These are phyloP conservation scores for Penicillium sp. DNA, from an alignment of 2,329 filamentous ascomycete species.

Conservation along the genomic window DNA sequence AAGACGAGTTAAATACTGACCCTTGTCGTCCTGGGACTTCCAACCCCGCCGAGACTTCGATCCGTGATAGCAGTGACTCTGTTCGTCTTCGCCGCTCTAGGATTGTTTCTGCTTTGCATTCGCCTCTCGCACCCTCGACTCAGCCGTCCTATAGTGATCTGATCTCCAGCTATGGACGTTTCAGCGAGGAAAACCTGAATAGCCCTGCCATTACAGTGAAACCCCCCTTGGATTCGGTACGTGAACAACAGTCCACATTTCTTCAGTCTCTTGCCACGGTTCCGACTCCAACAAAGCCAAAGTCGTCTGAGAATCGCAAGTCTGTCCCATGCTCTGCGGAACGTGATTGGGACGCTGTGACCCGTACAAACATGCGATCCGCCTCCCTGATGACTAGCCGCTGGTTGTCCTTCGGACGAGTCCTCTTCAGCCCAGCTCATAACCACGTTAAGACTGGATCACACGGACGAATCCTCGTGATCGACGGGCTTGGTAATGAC, in stretches of 20 bases:
- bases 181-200: constrained; percentile 23
- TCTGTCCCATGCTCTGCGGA: constrained; percentile 41
- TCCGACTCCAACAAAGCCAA: constrained; percentile 14
- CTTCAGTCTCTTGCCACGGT: constrained; percentile 26
- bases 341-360: constrained; percentile 42
- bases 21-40: constrained; percentile 4
- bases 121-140: constrained; percentile 50
- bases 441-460: constrained; percentile 42
- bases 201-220: constrained; percentile 21
- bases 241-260: constrained; percentile 27
- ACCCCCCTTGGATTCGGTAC: constrained; percentile 17
- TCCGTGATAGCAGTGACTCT: constrained; percentile 34
- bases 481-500: constrained; percentile 52
- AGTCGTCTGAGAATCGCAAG: constrained; percentile 33
- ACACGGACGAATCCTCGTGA: constrained; percentile 47
- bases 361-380: constrained; percentile 48
- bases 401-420: constrained; percentile 52
- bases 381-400: constrained; percentile 52
- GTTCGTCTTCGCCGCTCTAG: constrained; percentile 50
- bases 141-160: constrained; percentile 56
- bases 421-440: constrained; percentile 51
- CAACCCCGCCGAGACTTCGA: constrained; percentile 24
- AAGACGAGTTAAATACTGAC: constrained; percentile 33
- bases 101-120: constrained; percentile 51
- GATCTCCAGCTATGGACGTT: constrained; percentile 50